phyloP scores from a whole-genome alignment of 106 monocot genomes.

The Dendrobium officinale region DNA sequence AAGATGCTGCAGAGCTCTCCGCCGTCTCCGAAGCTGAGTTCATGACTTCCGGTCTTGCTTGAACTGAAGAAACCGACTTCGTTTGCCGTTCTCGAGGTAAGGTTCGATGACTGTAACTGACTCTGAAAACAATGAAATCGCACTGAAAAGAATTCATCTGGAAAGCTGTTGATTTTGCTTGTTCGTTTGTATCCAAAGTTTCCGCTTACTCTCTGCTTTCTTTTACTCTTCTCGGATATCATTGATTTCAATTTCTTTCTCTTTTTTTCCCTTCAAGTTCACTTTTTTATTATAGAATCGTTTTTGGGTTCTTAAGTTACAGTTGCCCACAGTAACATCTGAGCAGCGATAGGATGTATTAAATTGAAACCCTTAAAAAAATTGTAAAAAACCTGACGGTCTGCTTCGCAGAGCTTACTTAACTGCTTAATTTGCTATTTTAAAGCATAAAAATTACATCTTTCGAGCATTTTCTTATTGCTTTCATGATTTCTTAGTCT shows the following conservation, averaged over 20 bases:
- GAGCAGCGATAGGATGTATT: not conserved
- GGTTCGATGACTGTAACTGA: not conserved
- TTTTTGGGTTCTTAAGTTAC: not conserved
- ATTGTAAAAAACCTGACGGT: not conserved
- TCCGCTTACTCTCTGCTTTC: not conserved
- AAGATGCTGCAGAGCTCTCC: conserved; percentile 27
- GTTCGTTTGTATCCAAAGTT: not conserved
- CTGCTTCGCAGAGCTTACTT: not conserved
- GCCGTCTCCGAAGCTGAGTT: conserved; percentile 9
- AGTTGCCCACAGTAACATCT: not conserved
- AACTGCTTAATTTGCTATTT: not conserved
- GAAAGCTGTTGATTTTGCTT: not conserved
- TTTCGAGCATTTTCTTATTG: not conserved
- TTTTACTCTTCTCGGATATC: not conserved
- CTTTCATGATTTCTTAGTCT: not conserved
- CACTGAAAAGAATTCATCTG: not conserved
- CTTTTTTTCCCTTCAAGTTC: not conserved
- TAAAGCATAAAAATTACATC: not conserved
- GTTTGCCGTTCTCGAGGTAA: not conserved
- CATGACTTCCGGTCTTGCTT: not conserved
- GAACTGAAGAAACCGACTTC: not conserved
- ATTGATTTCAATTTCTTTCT: not conserved
- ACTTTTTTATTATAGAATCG: conserved; percentile 2
- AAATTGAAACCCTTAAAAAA: not conserved
- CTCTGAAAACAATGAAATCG: not conserved